Conservation (phyloP, 768 basidiomycete genomes). For the Mycena rebaudengoi region DNA sequence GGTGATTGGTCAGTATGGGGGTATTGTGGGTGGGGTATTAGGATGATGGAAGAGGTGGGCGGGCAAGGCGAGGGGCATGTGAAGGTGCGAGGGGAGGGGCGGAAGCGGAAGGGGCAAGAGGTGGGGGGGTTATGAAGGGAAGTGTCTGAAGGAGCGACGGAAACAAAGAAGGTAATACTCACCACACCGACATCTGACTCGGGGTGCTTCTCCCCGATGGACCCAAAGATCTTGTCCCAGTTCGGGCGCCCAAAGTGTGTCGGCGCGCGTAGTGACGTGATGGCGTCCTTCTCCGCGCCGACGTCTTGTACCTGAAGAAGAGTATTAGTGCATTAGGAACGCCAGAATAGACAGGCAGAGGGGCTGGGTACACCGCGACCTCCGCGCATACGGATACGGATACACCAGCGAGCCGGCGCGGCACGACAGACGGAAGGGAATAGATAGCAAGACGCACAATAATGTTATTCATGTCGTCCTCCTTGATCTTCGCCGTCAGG, state of each 20-base stretch:
- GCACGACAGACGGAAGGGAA: too few species aligned
- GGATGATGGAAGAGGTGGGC: too few species aligned
- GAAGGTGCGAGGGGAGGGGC: background rate
- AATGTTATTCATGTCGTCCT: slow-evolving; percentile 95
- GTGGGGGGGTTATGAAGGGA: too few species aligned
- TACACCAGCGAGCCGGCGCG: too few species aligned
- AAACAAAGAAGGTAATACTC: too few species aligned
- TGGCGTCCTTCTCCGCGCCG: slow-evolving; percentile 91
- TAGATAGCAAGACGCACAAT: slow-evolving; percentile 62
- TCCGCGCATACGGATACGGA: too few species aligned
- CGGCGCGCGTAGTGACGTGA: slow-evolving; percentile 88
- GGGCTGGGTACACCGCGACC: too few species aligned
- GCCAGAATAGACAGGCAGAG: background rate
- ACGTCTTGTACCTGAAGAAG: slow-evolving; percentile 78
- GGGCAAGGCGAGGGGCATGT: too few species aligned
- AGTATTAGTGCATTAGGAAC: background rate
- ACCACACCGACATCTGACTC: slow-evolving; percentile 93
- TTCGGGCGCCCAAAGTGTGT: slow-evolving; percentile 95
- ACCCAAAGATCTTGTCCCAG: slow-evolving; percentile 79
- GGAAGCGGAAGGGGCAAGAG: background rate
- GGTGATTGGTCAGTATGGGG: background rate
- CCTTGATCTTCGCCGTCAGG: slow-evolving; percentile 90
- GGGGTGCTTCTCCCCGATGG: slow-evolving; percentile 83
- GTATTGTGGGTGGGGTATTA: too few species aligned
- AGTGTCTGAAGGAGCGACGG: too few species aligned